These are phyloP conservation scores for Rhizophagus prolifer DNA, from an alignment of 192 early-diverging fungal genomes.

Conservation along the genomic window DNA sequence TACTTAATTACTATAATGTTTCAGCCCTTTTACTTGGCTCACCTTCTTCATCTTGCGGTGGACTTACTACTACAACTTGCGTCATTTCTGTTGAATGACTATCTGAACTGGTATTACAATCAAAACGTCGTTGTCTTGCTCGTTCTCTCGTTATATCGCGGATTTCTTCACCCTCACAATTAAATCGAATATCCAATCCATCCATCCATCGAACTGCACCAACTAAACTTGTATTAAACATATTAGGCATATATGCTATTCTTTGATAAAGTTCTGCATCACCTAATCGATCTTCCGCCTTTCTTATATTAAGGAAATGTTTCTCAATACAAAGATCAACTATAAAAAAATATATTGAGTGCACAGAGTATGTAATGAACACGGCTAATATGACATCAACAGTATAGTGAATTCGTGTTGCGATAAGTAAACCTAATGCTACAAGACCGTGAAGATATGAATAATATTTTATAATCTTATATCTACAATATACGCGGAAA, in stretches of 20 bases:
- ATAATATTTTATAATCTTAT: constrained; percentile 36
- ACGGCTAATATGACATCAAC: constrained; percentile 43
- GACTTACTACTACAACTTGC: not conserved
- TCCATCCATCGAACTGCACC: constrained; percentile 43
- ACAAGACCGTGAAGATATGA: constrained; percentile 37
- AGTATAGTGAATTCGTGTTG: constrained; percentile 43
- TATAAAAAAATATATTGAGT: constrained; percentile 56
- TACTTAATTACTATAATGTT: not conserved
- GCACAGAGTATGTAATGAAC: constrained; percentile 56
- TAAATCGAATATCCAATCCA: constrained; percentile 40
- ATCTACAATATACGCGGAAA: constrained; percentile 40
- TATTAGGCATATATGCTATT: constrained; percentile 41
- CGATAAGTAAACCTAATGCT: constrained; percentile 39
- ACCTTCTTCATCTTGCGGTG: not conserved
- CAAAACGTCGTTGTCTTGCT: not conserved
- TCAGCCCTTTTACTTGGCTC: not conserved
- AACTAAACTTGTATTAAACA: constrained; percentile 41
- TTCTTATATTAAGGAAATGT: constrained; percentile 34
- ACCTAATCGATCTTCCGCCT: constrained; percentile 33
- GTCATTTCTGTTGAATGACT: not conserved
- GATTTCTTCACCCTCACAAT: not conserved
- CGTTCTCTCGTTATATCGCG: not conserved
- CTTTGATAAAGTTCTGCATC: constrained; percentile 39
- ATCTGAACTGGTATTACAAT: not conserved
- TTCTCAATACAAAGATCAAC: constrained; percentile 44